These are phyloP conservation scores for Trebouxia sp. DNA, from an alignment of 139 green algal genomes.

Conservation along the genomic window DNA sequence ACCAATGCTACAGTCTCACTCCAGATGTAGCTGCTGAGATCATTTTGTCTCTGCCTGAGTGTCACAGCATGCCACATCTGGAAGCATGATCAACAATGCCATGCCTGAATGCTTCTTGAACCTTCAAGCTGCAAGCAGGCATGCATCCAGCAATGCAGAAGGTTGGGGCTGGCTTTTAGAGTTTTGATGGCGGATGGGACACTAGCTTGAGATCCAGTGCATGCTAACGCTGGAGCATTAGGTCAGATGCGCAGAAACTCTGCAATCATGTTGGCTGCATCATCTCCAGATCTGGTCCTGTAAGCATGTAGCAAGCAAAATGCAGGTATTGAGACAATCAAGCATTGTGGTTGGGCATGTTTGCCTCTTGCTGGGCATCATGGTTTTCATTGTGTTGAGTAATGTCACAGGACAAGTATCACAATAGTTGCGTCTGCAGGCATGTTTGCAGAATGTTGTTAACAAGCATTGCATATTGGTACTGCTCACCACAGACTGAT, in stretches of 20 bases:
- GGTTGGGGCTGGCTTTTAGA: too few relatives aligned
- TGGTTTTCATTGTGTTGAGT: not conserved
- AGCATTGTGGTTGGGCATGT: not conserved
- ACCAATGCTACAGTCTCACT: too few relatives aligned
- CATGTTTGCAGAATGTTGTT: not conserved
- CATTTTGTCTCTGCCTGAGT: too few relatives aligned
- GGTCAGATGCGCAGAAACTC: not conserved
- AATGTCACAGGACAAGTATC: not conserved
- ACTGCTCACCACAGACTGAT: constrained; percentile 20
- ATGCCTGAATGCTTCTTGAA: too few relatives aligned
- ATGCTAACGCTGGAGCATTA: not conserved
- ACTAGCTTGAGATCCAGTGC: too few relatives aligned
- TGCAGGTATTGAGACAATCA: not conserved
- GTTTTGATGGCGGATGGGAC: too few relatives aligned
- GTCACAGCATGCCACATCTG: too few relatives aligned
- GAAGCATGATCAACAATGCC: too few relatives aligned
- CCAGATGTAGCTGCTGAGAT: too few relatives aligned
- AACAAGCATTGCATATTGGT: too few relatives aligned
- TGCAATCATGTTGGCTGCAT: not conserved
- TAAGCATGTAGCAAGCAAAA: not conserved
- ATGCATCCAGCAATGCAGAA: too few relatives aligned
- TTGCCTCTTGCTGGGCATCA: not conserved
- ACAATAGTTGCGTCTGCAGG: not conserved
- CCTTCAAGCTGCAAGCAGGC: too few relatives aligned
- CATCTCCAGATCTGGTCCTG: constrained; percentile 6